Percentiles rank a stretch among this genome's conserved stretches.
Evolutionary conservation across 371 early-diverging fungal genomes (phyloP).

Genomic region (Ordospora colligata): DNA sequence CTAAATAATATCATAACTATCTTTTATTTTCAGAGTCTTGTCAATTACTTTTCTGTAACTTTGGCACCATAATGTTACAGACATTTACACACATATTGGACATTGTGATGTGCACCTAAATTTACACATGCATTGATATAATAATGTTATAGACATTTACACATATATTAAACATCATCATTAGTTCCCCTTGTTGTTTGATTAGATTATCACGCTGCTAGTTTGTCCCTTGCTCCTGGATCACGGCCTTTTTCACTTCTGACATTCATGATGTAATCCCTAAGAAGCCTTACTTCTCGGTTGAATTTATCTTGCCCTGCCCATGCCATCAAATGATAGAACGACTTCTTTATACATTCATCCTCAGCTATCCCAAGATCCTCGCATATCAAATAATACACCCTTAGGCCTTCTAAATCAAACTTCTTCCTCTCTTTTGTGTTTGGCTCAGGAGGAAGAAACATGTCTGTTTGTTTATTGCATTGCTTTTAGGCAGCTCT

Average conservation of each 20-base stretch:
- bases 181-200: too few species aligned
- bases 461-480: slow-evolving; percentile 36
- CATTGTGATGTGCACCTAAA: not conserved
- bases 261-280: slow-evolving; percentile 32
- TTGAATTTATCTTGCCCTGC: slow-evolving; percentile 44
- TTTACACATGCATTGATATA: too few species aligned
- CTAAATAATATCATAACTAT: not conserved
- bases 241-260: not conserved
- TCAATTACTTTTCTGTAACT: not conserved
- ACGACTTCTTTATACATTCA: slow-evolving; percentile 35
- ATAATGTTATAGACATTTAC: too few species aligned
- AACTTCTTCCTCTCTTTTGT: slow-evolving; percentile 47
- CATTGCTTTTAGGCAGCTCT: not conserved
- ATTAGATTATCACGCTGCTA: not conserved
- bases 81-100: too few species aligned
- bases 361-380: slow-evolving; percentile 41
- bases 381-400: slow-evolving; percentile 49
- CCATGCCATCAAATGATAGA: slow-evolving; percentile 37
- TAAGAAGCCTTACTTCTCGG: slow-evolving; percentile 36
- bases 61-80: not conserved
- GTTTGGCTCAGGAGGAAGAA: slow-evolving; percentile 45
- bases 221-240: not conserved
- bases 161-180: too few species aligned
- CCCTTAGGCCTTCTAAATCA: slow-evolving; percentile 38
- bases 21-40: not conserved